Evolutionary conservation across 805 yeast species (phyloP).

Genomic region (Yamadazyma akitaensis): DNA sequence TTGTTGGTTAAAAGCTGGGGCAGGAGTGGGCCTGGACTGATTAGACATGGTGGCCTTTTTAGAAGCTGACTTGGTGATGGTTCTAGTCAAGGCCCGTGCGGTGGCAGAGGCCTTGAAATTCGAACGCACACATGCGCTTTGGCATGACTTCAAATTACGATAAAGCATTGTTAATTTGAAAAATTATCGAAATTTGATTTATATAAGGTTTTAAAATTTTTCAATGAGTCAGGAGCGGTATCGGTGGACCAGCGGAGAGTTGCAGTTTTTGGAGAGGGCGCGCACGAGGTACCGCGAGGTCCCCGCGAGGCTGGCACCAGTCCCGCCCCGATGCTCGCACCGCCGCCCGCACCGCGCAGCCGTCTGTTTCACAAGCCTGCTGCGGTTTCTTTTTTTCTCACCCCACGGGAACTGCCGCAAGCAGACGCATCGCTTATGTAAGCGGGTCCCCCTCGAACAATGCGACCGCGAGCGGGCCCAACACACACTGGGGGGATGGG

Average conservation of each 20-base stretch:
- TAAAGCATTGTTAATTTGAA: constrained; percentile 15
- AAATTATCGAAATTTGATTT: not conserved
- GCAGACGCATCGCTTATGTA: too few species aligned
- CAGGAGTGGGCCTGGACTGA: constrained; percentile 42
- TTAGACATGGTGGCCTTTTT: constrained; percentile 27
- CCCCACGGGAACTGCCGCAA: too few species aligned
- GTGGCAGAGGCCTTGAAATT: constrained; percentile 1
- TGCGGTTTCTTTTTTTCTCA: too few species aligned
- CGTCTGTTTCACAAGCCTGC: not conserved
- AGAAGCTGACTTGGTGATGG: constrained; percentile 12
- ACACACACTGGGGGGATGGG: too few species aligned
- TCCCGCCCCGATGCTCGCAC: too few species aligned
- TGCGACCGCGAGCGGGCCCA: too few species aligned
- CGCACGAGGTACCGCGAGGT: not conserved
- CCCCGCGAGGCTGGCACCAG: too few species aligned
- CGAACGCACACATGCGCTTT: constrained; percentile 10
- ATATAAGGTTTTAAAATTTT: constrained; percentile 13
- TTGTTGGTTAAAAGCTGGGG: constrained; percentile 49
- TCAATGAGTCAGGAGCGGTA: constrained; percentile 17
- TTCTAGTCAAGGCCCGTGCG: constrained; percentile 4
- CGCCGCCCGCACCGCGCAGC: not conserved
- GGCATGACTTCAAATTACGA: constrained; percentile 18
- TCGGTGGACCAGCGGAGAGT: constrained; percentile 10
- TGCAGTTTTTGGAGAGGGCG: too few species aligned
- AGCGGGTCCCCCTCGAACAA: too few species aligned